Evolutionary conservation across 179 eudicot genomes (phyloP).

Genomic region (Nepenthes alata): DNA sequence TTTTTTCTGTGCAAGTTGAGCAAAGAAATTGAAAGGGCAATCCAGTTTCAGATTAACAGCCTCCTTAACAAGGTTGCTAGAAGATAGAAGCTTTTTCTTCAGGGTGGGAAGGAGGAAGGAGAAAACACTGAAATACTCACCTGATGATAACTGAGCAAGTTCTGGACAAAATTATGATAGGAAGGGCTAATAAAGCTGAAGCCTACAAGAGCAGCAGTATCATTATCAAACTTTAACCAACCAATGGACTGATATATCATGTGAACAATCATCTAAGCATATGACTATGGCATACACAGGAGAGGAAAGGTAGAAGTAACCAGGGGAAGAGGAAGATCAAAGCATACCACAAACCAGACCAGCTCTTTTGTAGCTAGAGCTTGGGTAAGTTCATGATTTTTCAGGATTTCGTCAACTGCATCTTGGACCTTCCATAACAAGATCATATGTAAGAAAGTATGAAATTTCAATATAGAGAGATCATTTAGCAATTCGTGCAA

Average conservation of each 20-base stretch:
- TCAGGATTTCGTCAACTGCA: slow-evolving; percentile 47
- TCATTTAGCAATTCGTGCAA: too few relatives aligned
- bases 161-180: slow-evolving; percentile 41
- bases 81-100: too few relatives aligned
- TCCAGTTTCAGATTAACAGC: too few relatives aligned
- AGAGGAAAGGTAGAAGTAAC: slow-evolving; percentile 2
- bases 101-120: too few relatives aligned
- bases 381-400: slow-evolving; percentile 54
- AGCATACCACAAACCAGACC: slow-evolving; percentile 75
- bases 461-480: too few relatives aligned
- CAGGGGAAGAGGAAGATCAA: slow-evolving; percentile 1
- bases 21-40: too few relatives aligned
- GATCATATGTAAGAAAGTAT: not conserved
- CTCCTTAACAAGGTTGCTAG: too few relatives aligned
- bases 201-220: slow-evolving; percentile 34
- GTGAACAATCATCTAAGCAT: not conserved
- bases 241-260: not conserved
- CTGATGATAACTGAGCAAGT: slow-evolving; percentile 41
- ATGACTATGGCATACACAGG: too few relatives aligned
- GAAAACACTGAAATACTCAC: slow-evolving; percentile 23
- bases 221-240: not conserved
- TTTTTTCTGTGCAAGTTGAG: too few relatives aligned
- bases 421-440: slow-evolving; percentile 45
- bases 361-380: slow-evolving; percentile 77
- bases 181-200: slow-evolving; percentile 77